Percentiles rank a stretch among this genome's conserved stretches.
Evolutionary conservation across 2,329 filamentous ascomycete genomes (phyloP).

Genomic region (Lecanosticta acicola): DNA sequence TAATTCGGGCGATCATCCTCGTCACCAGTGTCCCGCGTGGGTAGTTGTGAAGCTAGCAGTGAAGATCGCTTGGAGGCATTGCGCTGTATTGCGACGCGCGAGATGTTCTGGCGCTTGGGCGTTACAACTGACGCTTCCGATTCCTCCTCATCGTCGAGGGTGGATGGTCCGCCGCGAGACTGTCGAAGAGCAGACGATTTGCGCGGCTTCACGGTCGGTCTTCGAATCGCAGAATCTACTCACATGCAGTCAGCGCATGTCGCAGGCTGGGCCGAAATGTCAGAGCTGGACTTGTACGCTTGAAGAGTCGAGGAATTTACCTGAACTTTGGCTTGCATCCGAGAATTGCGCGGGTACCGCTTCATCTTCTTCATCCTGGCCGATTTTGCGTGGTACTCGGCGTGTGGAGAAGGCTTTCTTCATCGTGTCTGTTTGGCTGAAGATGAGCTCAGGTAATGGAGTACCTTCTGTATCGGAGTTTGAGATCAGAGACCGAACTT

Average conservation of each 20-base stretch:
- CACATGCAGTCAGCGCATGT: conserved; percentile 37
- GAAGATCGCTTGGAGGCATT: conserved; percentile 55
- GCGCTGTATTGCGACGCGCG: conserved; percentile 60
- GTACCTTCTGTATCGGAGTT: no score
- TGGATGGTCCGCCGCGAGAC: conserved; percentile 62
- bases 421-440: no score
- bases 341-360: conserved; percentile 10
- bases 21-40: conserved; percentile 43
- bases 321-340: conserved; percentile 18
- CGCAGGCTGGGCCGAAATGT: conserved; percentile 17
- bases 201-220: conserved; percentile 50
- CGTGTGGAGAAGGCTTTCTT: conserved; percentile 52
- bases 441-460: no score
- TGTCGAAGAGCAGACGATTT: conserved; percentile 71
- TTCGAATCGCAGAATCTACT: conserved; percentile 48
- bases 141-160: conserved; percentile 50
- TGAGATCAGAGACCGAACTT: no score
- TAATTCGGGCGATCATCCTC: conserved; percentile 73
- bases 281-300: conserved; percentile 13
- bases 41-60: conserved; percentile 45
- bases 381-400: conserved; percentile 72
- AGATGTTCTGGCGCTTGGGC: conserved; percentile 59
- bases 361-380: conserved; percentile 60
- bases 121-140: conserved; percentile 51
- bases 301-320: conserved; percentile 15